A percentile compares a stretch with the other conserved stretches of the same genome.
Conservation (phyloP, 495 filamentous ascomycete species). For the Polyplosphaeria fusca region DNA sequence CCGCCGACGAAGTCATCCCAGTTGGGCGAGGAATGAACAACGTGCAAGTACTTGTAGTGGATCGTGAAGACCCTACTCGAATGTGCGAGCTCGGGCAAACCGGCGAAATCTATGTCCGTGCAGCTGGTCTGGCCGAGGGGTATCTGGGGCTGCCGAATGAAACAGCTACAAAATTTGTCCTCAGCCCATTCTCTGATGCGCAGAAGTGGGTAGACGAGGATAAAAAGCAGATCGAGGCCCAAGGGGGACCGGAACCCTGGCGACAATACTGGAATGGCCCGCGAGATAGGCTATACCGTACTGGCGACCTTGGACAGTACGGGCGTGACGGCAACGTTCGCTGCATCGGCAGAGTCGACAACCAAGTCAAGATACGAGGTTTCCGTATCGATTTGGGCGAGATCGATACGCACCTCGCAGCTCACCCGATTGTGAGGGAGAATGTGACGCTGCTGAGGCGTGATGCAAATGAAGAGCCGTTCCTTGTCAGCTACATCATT, state of each 20-base stretch:
- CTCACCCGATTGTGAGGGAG: constrained; percentile 76
- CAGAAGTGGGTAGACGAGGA: constrained; percentile 67
- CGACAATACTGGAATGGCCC: constrained; percentile 75
- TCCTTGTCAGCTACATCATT: constrained; percentile 83
- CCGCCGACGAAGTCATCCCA: constrained; percentile 75
- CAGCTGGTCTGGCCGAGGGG: constrained; percentile 83
- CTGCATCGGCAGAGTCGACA: constrained; percentile 69
- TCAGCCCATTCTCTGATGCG: constrained; percentile 84
- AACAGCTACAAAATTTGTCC: constrained; percentile 77
- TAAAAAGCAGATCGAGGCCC: constrained; percentile 46
- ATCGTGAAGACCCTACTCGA: constrained; percentile 67
- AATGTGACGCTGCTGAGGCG: constrained; percentile 83
- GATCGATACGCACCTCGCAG: constrained; percentile 80
- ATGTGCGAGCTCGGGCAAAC: constrained; percentile 78
- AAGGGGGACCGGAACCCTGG: constrained; percentile 62
- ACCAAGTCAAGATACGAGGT: constrained; percentile 93
- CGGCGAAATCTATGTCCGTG: constrained; percentile 86
- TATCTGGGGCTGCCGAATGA: constrained; percentile 71
- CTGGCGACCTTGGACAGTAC: constrained; percentile 77
- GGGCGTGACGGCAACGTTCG: constrained; percentile 61
- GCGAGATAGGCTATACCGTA: constrained; percentile 80
- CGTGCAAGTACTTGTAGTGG: constrained; percentile 88
- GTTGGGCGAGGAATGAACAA: constrained; percentile 88
- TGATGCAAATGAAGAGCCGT: constrained; percentile 88
- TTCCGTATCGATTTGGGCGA: constrained; percentile 95